Conservation (phyloP, 768 basidiomycete genomes). For the Coprinellus micaceus region DNA sequence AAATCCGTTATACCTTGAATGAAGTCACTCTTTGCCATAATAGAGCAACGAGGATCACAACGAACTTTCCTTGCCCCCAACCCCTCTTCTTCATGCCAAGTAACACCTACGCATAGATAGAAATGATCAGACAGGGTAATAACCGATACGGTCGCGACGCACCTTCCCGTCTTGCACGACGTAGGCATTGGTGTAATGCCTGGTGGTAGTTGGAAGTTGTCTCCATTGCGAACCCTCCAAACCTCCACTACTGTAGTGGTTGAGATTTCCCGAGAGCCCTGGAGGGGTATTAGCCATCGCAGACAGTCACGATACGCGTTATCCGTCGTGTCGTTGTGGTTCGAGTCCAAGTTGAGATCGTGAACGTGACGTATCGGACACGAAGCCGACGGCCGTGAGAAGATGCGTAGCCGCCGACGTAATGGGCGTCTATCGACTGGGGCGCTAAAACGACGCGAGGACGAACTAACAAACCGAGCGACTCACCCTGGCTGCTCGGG, state of each 20-base stretch:
- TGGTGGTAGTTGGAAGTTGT: conserved; percentile 29
- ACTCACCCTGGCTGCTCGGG: no score
- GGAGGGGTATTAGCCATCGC: conserved; percentile 32
- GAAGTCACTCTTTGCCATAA: neutral
- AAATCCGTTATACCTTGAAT: conserved; percentile 77
- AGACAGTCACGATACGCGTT: neutral
- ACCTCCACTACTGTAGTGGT: conserved; percentile 33
- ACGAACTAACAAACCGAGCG: no score
- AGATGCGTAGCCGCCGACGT: no score
- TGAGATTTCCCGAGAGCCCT: conserved; percentile 36
- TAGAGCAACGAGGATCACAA: neutral
- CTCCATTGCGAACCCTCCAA: conserved; percentile 45
- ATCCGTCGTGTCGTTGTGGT: neutral
- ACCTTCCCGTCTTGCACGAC: conserved; percentile 53
- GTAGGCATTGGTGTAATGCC: conserved; percentile 71
- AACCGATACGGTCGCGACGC: conserved; percentile 1
- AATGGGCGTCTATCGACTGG: no score
- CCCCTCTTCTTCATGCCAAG: conserved; percentile 80
- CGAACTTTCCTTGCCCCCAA: conserved; percentile 62
- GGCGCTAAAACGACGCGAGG: no score
- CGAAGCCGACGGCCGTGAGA: no score
- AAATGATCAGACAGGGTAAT: neutral
- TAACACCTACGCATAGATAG: conserved; percentile 43
- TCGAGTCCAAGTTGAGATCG: no score
- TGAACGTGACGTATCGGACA: no score